Evolutionary conservation across 495 filamentous ascomycete species (phyloP).

Genomic region (Penicillium goetzii): DNA sequence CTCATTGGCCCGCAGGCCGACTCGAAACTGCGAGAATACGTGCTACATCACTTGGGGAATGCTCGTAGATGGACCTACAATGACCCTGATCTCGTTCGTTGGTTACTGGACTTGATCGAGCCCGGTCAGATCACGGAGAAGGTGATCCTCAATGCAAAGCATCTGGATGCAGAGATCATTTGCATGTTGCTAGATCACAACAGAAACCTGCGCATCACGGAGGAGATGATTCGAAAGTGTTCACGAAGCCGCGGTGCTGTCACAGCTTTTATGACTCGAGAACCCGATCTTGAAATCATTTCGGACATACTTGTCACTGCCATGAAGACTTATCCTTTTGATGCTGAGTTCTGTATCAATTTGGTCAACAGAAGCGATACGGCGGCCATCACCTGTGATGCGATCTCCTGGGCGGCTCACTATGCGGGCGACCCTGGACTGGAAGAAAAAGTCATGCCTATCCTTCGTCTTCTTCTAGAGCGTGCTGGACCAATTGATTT

Average conservation of each 20-base stretch:
- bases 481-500: not conserved
- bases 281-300: not conserved
- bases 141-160: not conserved
- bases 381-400: not conserved
- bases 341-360: not conserved
- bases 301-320: not conserved
- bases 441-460: not conserved
- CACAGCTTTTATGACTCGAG: not conserved
- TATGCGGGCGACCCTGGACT: not conserved
- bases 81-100: not conserved
- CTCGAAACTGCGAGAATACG: not conserved
- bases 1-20: not conserved
- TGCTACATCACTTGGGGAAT: not conserved
- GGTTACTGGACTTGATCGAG: not conserved
- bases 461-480: not conserved
- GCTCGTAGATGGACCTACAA: not conserved
- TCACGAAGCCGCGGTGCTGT: not conserved
- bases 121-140: not conserved
- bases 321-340: not conserved
- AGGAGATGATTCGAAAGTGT: not conserved
- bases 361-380: not conserved
- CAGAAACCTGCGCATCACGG: not conserved
- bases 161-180: not conserved
- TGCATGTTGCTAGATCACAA: not conserved
- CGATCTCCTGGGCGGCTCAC: not conserved